These are phyloP conservation scores for Dictyostelium firmibasis DNA, from an alignment of 78 protist genomes.

Conservation along the genomic window DNA sequence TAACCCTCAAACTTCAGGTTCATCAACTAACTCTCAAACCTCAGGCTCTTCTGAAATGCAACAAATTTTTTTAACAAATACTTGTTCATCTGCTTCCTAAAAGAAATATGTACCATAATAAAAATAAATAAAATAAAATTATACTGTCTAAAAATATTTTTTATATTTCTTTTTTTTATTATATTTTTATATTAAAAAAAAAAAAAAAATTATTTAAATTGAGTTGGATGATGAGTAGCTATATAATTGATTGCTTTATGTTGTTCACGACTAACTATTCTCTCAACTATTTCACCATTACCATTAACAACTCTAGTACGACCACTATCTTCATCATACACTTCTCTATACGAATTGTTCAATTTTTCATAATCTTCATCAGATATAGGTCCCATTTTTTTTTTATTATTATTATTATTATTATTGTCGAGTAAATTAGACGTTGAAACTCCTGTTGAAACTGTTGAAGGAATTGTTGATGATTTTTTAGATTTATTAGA, in stretches of 20 bases:
- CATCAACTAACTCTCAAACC: neutral
- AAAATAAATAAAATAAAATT: too few relatives aligned
- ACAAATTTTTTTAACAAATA: neutral
- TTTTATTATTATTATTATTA: neutral
- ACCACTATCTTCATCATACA: constrained; percentile 66
- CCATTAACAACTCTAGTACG: constrained; percentile 34
- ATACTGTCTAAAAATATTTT: too few relatives aligned
- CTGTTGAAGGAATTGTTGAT: neutral
- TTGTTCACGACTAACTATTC: constrained; percentile 44
- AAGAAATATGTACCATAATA: too few relatives aligned
- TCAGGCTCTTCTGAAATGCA: neutral
- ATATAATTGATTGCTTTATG: constrained; percentile 67
- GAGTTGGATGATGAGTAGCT: constrained; percentile 62
- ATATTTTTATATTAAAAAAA: too few relatives aligned
- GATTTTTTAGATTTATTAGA: neutral
- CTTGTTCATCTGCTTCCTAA: neutral
- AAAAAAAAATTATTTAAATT: neutral
- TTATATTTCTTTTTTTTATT: too few relatives aligned
- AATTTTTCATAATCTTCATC: constrained; percentile 37
- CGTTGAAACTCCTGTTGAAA: neutral
- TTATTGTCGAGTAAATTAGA: neutral
- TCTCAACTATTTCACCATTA: constrained; percentile 59
- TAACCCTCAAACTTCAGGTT: neutral
- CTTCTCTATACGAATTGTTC: constrained; percentile 1
- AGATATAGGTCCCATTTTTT: constrained; percentile 70